Evolutionary conservation across 352 stramenopile genomes (phyloP).

Genomic region (Pythium chondricola): DNA sequence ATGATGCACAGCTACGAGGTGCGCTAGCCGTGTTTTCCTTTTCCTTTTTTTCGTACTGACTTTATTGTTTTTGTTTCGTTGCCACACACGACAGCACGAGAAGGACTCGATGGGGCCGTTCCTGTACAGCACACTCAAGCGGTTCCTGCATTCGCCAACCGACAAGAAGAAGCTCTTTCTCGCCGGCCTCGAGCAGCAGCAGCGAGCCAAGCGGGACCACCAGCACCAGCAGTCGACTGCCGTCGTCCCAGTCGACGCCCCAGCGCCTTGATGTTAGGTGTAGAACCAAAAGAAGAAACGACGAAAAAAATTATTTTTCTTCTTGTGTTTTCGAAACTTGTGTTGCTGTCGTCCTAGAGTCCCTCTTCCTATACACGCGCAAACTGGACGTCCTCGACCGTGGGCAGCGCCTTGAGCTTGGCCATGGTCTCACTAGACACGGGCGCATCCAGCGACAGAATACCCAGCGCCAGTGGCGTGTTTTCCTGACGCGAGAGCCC

Average conservation of each 20-base stretch:
- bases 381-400: conserved; percentile 62
- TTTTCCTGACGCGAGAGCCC: conserved; percentile 65
- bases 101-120: conserved; percentile 62
- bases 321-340: background rate
- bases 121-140: conserved; percentile 60
- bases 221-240: background rate
- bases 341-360: background rate
- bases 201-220: background rate
- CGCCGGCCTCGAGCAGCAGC: conserved; percentile 19
- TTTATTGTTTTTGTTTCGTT: too few species aligned
- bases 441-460: conserved; percentile 62
- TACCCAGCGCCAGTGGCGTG: conserved; percentile 54
- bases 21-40: too few species aligned
- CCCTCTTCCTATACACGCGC: conserved; percentile 39
- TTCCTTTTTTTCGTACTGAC: too few species aligned
- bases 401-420: conserved; percentile 52
- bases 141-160: conserved; percentile 63
- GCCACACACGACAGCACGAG: too few species aligned
- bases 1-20: conserved; percentile 87
- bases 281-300: too few species aligned
- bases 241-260: too few species aligned
- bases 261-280: too few species aligned
- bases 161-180: conserved; percentile 69
- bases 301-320: too few species aligned
- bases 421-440: conserved; percentile 49